These are phyloP conservation scores for Metahyphopichia silvanorum DNA, from an alignment of 805 yeast species.

Conservation along the genomic window DNA sequence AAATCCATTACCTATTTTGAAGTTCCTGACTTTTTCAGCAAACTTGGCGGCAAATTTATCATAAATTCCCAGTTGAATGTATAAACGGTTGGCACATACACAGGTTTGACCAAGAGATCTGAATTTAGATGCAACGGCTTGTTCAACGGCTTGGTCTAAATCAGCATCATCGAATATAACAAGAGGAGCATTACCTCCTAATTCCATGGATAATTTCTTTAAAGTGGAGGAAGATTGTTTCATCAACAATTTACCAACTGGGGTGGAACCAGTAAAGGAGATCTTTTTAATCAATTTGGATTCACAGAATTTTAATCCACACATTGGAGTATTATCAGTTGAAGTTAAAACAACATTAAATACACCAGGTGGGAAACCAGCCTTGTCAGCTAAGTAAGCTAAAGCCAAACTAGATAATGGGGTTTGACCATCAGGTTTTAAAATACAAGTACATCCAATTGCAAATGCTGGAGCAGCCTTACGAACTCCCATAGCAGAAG, in stretches of 20 bases:
- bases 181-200: slow-evolving; percentile 82
- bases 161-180: slow-evolving; percentile 74
- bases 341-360: slow-evolving; percentile 49
- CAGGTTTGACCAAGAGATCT: slow-evolving; percentile 82
- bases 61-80: slow-evolving; percentile 61
- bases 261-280: slow-evolving; percentile 78
- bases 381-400: slow-evolving; percentile 51
- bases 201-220: slow-evolving; percentile 69
- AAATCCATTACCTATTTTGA: slow-evolving; percentile 57
- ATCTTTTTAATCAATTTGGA: slow-evolving; percentile 58
- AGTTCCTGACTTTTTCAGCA: slow-evolving; percentile 42
- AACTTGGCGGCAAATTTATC: slow-evolving; percentile 56
- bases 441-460: slow-evolving; percentile 59
- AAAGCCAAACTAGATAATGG: slow-evolving; percentile 60
- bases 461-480: slow-evolving; percentile 65
- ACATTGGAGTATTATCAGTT: slow-evolving; percentile 47
- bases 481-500: slow-evolving; percentile 64
- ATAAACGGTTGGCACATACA: slow-evolving; percentile 73
- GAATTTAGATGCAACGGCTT: slow-evolving; percentile 63
- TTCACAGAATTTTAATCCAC: slow-evolving; percentile 53
- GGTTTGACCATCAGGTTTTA: slow-evolving; percentile 62
- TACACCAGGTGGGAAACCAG: slow-evolving; percentile 60
- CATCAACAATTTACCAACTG: slow-evolving; percentile 67
- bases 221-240: slow-evolving; percentile 57
- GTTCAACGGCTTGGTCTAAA: slow-evolving; percentile 62